These are phyloP conservation scores for Aspergillus sparsus DNA, from an alignment of 495 filamentous ascomycete genomes.

Conservation along the genomic window DNA sequence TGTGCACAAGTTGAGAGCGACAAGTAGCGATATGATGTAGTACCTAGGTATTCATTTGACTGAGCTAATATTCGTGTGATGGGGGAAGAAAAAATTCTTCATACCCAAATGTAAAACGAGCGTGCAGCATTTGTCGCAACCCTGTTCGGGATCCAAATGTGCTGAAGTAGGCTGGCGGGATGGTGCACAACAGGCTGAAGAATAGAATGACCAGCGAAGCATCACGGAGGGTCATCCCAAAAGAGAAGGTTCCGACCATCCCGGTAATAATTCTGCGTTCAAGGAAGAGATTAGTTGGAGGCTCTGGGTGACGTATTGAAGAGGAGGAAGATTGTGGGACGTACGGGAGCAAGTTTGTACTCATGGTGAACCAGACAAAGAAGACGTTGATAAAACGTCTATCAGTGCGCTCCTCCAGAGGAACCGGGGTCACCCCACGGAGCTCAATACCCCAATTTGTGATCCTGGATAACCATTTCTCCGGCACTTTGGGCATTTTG, in stretches of 20 bases:
- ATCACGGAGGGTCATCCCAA: conserved; percentile 50
- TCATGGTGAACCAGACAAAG: conserved; percentile 29
- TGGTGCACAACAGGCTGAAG: conserved; percentile 52
- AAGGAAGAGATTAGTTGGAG: conserved; percentile 16
- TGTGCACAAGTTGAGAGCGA: conserved; percentile 18
- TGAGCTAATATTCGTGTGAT: neutral
- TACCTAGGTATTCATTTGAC: conserved; percentile 14
- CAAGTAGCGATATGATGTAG: conserved; percentile 32
- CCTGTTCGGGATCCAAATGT: conserved; percentile 54
- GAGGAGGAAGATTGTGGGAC: conserved; percentile 9
- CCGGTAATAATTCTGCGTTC: conserved; percentile 53
- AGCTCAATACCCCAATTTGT: conserved; percentile 28
- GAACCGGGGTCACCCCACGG: conserved; percentile 42
- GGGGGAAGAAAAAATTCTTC: neutral
- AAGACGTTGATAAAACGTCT: conserved; percentile 44
- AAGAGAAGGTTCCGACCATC: conserved; percentile 52
- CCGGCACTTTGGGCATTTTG: conserved; percentile 9
- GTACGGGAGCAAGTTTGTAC: conserved; percentile 20
- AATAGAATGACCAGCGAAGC: conserved; percentile 54
- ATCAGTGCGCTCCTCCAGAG: conserved; percentile 49
- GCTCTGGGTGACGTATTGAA: conserved; percentile 18
- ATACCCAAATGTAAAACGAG: conserved; percentile 55
- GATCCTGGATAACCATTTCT: conserved; percentile 16
- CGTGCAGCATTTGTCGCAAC: conserved; percentile 58
- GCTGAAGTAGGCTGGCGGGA: conserved; percentile 52